A percentile compares a stretch with the other conserved stretches of the same genome.
Evolutionary conservation across 2,329 filamentous ascomycete species (phyloP).

Genomic region (Leptographium lundbergii): DNA sequence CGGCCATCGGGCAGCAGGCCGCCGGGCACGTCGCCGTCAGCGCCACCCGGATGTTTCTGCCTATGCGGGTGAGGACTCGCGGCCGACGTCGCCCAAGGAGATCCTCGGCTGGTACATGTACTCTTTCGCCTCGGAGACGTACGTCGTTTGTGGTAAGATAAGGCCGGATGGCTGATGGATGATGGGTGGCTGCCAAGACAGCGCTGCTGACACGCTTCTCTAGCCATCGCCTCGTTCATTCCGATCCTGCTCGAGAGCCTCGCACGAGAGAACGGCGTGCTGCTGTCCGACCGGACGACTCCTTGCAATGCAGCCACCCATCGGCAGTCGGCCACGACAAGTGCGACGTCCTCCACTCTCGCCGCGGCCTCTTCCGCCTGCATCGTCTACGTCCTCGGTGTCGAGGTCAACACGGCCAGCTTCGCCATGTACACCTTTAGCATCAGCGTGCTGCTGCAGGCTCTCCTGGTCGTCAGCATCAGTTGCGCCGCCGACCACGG

Average conservation of each 20-base stretch:
- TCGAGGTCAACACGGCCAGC: constrained; percentile 87
- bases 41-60: constrained; percentile 18
- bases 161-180: not conserved
- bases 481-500: constrained; percentile 94
- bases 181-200: too few relatives aligned
- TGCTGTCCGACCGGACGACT: constrained; percentile 62
- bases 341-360: not conserved
- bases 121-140: constrained; percentile 91
- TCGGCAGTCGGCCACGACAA: constrained; percentile 35
- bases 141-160: constrained; percentile 78
- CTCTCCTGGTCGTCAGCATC: constrained; percentile 86
- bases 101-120: constrained; percentile 92
- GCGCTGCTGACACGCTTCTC: too few relatives aligned
- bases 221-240: constrained; percentile 62
- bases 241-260: constrained; percentile 91
- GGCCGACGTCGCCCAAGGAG: constrained; percentile 80
- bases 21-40: constrained; percentile 15
- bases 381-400: constrained; percentile 66
- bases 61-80: constrained; percentile 74
- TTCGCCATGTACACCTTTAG: constrained; percentile 98
- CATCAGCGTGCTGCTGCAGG: constrained; percentile 77
- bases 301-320: constrained; percentile 55
- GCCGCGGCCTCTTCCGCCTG: constrained; percentile 52
- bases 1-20: not conserved
- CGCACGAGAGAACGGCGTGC: constrained; percentile 80